A percentile compares a stretch with the other conserved stretches of the same genome.
Evolutionary conservation across 140 eudicot species (phyloP).

Genomic region (Anethum foeniculum): DNA sequence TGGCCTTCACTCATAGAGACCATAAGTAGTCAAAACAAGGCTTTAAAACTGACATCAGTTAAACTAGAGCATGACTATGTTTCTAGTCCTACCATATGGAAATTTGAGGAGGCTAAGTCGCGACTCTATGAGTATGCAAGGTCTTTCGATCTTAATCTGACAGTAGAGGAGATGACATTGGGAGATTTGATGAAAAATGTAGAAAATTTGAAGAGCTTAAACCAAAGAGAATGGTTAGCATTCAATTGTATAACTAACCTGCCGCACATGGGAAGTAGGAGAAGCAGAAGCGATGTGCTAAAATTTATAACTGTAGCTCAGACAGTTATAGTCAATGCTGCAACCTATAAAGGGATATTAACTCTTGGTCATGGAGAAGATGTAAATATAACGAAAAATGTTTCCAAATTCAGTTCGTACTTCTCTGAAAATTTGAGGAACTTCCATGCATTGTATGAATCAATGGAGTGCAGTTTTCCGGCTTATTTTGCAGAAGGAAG

Average conservation of each 20-base stretch:
- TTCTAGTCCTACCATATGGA: slow-evolving; percentile 10
- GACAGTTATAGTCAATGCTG: slow-evolving; percentile 14
- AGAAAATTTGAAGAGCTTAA: slow-evolving; percentile 8
- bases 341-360: slow-evolving; percentile 34
- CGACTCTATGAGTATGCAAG: slow-evolving; percentile 33
- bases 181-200: slow-evolving; percentile 19
- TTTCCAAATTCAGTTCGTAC: slow-evolving; percentile 21
- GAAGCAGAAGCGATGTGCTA: slow-evolving; percentile 22
- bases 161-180: slow-evolving; percentile 32
- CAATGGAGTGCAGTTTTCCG: slow-evolving; percentile 45
- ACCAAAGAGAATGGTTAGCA: slow-evolving; percentile 34
- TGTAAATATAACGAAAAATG: slow-evolving; percentile 10
- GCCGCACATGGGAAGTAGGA: slow-evolving; percentile 53
- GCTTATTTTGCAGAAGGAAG: slow-evolving; percentile 51
- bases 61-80: slow-evolving; percentile 17
- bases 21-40: slow-evolving; percentile 22
- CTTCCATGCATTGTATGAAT: slow-evolving; percentile 48
- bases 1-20: slow-evolving; percentile 63
- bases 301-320: slow-evolving; percentile 38
- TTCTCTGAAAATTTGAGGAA: slow-evolving; percentile 30
- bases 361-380: slow-evolving; percentile 47
- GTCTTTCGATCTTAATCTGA: slow-evolving; percentile 27
- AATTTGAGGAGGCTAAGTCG: slow-evolving; percentile 43
- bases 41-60: slow-evolving; percentile 37
- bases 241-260: slow-evolving; percentile 52